Evolutionary conservation across 345 rosid genomes (phyloP).

Genomic region (Camelina neglecta): DNA sequence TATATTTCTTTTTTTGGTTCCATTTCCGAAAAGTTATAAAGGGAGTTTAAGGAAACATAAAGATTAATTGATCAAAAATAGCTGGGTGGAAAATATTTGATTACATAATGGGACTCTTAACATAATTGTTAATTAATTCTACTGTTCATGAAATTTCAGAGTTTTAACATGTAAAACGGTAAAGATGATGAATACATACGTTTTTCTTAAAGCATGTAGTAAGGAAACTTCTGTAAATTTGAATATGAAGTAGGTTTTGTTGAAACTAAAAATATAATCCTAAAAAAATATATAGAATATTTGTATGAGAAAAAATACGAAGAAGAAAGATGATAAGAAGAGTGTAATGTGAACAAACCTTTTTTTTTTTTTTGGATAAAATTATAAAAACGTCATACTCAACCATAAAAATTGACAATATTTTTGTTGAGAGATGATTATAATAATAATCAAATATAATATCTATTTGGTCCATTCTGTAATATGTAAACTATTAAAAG

Average conservation of each 20-base stretch:
- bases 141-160: no score
- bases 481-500: no score
- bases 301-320: background rate
- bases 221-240: background rate
- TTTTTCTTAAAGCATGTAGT: no score
- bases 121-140: background rate
- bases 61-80: background rate
- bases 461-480: background rate
- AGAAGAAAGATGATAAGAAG: background rate
- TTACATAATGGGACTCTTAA: background rate
- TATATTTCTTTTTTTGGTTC: background rate
- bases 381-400: background rate
- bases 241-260: background rate
- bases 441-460: no score
- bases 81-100: background rate
- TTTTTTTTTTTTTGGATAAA: background rate
- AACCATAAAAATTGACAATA: background rate
- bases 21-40: background rate
- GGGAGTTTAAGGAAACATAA: background rate
- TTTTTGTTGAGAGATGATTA: background rate
- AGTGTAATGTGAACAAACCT: background rate
- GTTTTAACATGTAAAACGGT: no score
- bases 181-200: no score
- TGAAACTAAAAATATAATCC: no score
- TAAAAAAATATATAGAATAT: no score